These are phyloP conservation scores for Apiospora arundinis DNA, from an alignment of 2,329 filamentous ascomycete species.

Conservation along the genomic window DNA sequence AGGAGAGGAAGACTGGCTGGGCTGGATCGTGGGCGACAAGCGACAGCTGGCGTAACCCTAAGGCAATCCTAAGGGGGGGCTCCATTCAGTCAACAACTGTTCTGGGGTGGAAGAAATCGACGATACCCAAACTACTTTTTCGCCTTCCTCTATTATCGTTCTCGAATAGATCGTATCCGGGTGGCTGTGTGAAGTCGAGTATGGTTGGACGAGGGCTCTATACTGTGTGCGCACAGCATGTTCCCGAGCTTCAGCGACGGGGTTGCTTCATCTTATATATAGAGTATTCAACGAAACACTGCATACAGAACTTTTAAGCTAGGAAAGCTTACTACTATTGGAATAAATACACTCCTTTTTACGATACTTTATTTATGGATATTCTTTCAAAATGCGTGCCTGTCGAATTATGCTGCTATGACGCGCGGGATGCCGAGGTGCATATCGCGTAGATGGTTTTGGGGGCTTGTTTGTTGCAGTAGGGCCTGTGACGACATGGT, in stretches of 20 bases:
- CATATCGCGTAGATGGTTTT: background rate
- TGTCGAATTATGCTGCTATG: background rate
- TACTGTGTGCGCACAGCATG: background rate
- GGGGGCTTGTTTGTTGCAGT: background rate
- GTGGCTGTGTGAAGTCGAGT: conserved; percentile 13
- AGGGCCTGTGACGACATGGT: conserved; percentile 17
- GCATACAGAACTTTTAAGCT: conserved; percentile 12
- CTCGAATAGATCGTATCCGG: background rate
- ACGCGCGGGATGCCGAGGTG: conserved; percentile 3
- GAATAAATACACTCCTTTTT: conserved; percentile 18
- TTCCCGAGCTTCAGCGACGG: background rate
- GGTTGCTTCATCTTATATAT: conserved; percentile 17
- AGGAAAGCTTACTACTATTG: conserved; percentile 14
- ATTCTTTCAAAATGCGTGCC: background rate
- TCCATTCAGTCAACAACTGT: conserved; percentile 16
- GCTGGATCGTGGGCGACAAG: background rate
- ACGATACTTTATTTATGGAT: conserved; percentile 11
- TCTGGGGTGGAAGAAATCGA: conserved; percentile 13
- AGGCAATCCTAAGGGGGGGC: background rate
- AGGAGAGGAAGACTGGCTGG: background rate
- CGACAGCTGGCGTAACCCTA: background rate
- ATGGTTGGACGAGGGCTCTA: conserved; percentile 2
- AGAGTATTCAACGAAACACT: conserved; percentile 9
- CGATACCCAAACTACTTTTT: conserved; percentile 8
- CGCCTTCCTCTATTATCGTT: background rate